Conservation (phyloP, 495 filamentous ascomycete species). For the Hypoxylon cercidicola region DNA sequence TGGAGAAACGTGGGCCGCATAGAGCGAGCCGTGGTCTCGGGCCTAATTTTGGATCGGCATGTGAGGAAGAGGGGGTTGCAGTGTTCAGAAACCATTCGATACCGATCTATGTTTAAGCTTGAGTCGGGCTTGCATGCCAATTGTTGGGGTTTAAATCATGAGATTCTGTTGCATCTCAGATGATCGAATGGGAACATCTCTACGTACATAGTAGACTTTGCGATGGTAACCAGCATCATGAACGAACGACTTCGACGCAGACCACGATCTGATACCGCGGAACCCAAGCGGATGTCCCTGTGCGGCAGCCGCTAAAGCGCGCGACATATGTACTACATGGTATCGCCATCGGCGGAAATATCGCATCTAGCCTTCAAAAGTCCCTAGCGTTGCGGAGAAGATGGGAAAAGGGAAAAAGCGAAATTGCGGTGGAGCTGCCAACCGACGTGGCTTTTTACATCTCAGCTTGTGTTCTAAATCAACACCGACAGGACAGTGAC, state of each 20-base stretch:
- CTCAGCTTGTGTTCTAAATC: constrained; percentile 22
- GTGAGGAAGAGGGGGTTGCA: background rate
- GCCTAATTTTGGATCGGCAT: constrained; percentile 1
- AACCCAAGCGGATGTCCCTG: no score
- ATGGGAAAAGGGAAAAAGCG: constrained; percentile 19
- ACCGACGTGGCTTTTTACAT: constrained; percentile 11
- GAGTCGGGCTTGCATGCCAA: no score
- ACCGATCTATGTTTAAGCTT: no score
- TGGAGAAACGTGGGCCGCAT: constrained; percentile 35
- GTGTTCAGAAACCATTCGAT: no score
- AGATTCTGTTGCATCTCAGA: no score
- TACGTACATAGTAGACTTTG: no score
- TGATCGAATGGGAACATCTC: no score
- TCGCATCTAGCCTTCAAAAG: constrained; percentile 11
- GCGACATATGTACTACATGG: background rate
- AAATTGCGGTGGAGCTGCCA: constrained; percentile 34
- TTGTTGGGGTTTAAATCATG: no score
- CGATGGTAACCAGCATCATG: no score
- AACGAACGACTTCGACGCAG: no score
- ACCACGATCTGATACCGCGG: no score
- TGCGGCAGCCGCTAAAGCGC: no score
- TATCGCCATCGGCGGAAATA: constrained; percentile 4
- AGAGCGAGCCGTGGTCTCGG: constrained; percentile 20
- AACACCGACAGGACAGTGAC: constrained; percentile 11
- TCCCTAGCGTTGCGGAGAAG: constrained; percentile 26